Evolutionary conservation across 2,329 filamentous ascomycete genomes (phyloP).

Genomic region (Aspergillus ochraceus): DNA sequence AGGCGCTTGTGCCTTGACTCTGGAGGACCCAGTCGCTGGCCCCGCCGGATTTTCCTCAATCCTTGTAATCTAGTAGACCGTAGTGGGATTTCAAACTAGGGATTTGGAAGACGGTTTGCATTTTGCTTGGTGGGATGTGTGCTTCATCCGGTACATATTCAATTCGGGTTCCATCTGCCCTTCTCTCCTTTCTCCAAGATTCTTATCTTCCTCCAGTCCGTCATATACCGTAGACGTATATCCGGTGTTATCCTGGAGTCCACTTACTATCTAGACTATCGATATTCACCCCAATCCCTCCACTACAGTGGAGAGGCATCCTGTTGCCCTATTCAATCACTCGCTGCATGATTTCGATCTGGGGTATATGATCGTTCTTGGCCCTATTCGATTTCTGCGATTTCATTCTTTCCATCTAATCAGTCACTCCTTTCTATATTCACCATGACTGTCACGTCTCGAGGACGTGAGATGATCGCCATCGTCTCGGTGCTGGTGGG

Average conservation of each 20-base stretch:
- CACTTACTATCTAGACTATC: background rate
- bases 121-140: background rate
- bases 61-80: background rate
- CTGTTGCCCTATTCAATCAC: background rate
- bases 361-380: background rate
- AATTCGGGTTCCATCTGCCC: background rate
- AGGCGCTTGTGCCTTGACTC: background rate
- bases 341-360: background rate
- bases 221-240: background rate
- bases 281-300: background rate
- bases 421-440: constrained; percentile 2
- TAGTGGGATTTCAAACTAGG: background rate
- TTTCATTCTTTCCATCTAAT: background rate
- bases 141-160: constrained; percentile 3
- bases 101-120: background rate
- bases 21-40: background rate
- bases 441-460: constrained; percentile 26
- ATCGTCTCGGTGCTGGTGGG: constrained; percentile 32
- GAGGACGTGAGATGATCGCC: constrained; percentile 30
- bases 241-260: background rate
- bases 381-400: constrained; percentile 4
- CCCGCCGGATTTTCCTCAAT: background rate
- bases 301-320: background rate
- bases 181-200: constrained; percentile 9
- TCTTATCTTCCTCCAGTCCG: constrained; percentile 14